Conservation (phyloP, 257 asterid species). For the Nicotiana tabacum region DNA sequence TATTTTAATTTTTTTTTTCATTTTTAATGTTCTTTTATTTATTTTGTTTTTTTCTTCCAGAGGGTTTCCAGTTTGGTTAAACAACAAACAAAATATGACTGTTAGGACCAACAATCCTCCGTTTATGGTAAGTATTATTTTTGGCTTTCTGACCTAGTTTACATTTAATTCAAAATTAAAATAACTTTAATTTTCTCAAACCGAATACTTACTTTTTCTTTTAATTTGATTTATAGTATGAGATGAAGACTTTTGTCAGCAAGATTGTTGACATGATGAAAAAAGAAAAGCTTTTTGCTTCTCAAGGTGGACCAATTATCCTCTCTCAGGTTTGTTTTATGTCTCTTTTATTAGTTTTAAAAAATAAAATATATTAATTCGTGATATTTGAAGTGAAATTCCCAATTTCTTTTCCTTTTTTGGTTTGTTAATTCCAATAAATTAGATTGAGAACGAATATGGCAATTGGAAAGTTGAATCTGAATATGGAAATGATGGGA, state of each 20-base stretch:
- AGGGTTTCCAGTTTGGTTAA: conserved; percentile 47
- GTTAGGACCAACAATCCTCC: conserved; percentile 32
- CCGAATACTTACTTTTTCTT: neutral
- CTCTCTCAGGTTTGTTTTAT: conserved; percentile 39
- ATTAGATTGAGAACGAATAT: conserved; percentile 43
- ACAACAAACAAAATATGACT: conserved; percentile 23
- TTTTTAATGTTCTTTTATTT: neutral
- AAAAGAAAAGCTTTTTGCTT: conserved; percentile 33
- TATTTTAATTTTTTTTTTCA: neutral
- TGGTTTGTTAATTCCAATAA: neutral
- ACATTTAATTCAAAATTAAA: neutral
- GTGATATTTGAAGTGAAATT: neutral
- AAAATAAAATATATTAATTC: neutral
- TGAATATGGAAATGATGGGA: conserved; percentile 23
- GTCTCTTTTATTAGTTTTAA: neutral
- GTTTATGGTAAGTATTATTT: conserved; percentile 24
- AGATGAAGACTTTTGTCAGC: conserved; percentile 37
- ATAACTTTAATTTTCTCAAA: neutral
- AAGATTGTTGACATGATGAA: conserved; percentile 37
- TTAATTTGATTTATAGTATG: conserved; percentile 10
- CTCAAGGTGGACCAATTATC: conserved; percentile 46
- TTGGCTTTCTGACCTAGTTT: neutral
- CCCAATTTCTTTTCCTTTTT: neutral
- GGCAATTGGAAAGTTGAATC: conserved; percentile 25
- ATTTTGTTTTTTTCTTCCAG: conserved; percentile 13